Evolutionary conservation across 1,284 basidiomycete species (phyloP), one percentile per base, ranked within the genome.

Genomic region (Salmacisia buchloeana): DNA sequence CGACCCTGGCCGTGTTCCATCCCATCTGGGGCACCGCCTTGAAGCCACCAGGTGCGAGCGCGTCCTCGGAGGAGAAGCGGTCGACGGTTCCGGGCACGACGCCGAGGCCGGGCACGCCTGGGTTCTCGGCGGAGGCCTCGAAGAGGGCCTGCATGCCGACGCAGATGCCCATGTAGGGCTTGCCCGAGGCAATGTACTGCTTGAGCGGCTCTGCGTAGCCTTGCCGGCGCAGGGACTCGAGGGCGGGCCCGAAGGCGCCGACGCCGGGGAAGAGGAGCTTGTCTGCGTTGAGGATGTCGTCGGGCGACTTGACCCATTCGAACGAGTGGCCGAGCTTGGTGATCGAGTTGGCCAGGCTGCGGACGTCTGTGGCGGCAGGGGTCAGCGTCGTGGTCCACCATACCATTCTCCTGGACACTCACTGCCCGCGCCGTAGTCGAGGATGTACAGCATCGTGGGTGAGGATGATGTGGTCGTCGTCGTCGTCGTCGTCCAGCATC

Each of bases 11-110:
- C n/a, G 60, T 65, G 63, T 73, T 78, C 96, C 96, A 99, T 59
- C 96, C 96, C 83, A 99, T 98, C 83, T 98, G 94, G 21, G 96
- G 96, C 1, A 98, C 94, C 1, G 89, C 84, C 82, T 97, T 98
- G 49, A 46, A 79, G 87, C 84, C 6, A 31, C 31, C 57, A 49
- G 58, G 61, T 82, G 75, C 72, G 9, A 45, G 61, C 13, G 59
- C 35, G 23, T 75, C 74, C 13, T 59, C 23, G 1, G 65, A 23
- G n/a, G 65, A 66, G 62, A 79, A 79, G 12, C 63, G 61, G 5
- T 46, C 62, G 9, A 77, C 71, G 43, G 69, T 56, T 25, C 74
- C 75, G 2, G 78, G 78, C 2, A 79, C 65, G n/a, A 77, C 57
- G 31, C 77, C 78, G 31, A 79, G 67, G 23, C 78, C 78, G 0